Conservation (phyloP, 352 stramenopile species). For the Globisporangium abappressorium region DNA sequence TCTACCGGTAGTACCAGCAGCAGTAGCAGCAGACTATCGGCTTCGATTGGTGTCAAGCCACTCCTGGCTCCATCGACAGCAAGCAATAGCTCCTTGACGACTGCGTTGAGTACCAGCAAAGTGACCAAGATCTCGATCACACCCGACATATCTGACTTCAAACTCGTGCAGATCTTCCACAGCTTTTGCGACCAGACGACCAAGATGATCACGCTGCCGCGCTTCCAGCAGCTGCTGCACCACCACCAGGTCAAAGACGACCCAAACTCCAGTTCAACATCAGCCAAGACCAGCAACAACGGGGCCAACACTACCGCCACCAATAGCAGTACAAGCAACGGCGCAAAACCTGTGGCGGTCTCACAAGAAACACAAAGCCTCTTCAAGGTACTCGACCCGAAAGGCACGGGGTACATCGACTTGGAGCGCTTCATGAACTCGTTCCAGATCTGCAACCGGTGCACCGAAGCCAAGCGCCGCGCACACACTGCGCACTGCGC, state of each 20-base stretch:
- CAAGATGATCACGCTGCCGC: conserved; percentile 45
- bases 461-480: conserved; percentile 72
- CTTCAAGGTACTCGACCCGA: conserved; percentile 60
- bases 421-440: conserved; percentile 81
- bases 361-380: conserved; percentile 44
- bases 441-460: conserved; percentile 87
- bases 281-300: not conserved
- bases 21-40: conserved; percentile 13
- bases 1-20: conserved; percentile 15
- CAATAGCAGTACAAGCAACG: conserved; percentile 9
- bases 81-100: not conserved
- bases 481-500: conserved; percentile 54
- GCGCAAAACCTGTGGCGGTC: conserved; percentile 16
- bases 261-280: conserved; percentile 5
- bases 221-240: conserved; percentile 64
- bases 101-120: conserved; percentile 23
- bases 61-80: conserved; percentile 2
- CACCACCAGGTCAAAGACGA: conserved; percentile 72
- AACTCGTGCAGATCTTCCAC: conserved; percentile 86
- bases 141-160: conserved; percentile 79
- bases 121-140: conserved; percentile 58
- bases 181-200: conserved; percentile 64
- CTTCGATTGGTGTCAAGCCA: not conserved
- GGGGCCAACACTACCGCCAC: not conserved
- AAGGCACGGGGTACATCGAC: conserved; percentile 37